phyloP scores from a whole-genome alignment of 1,139 yeast species.

The Suhomyces bolitotheri region DNA sequence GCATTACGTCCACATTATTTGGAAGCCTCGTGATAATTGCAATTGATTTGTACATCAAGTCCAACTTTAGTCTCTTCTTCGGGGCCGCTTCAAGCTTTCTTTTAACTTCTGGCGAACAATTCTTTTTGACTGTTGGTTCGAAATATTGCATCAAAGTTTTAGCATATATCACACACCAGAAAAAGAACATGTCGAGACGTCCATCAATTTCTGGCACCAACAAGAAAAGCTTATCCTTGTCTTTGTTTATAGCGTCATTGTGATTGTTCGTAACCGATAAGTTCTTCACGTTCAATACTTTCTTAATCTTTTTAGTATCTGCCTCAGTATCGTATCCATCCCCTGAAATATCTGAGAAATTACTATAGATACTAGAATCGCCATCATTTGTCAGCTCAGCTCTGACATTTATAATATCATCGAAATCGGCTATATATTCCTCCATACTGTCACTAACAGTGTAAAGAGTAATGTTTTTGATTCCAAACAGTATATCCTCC shows the following conservation, averaged over 20 bases:
- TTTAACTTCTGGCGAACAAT: constrained; percentile 31
- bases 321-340: constrained; percentile 17
- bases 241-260: constrained; percentile 20
- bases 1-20: constrained; percentile 48
- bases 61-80: constrained; percentile 30
- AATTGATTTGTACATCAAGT: constrained; percentile 40
- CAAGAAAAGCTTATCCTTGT: constrained; percentile 30
- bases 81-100: constrained; percentile 24
- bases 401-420: constrained; percentile 23
- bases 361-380: constrained; percentile 36
- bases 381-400: constrained; percentile 29
- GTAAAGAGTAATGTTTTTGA: constrained; percentile 31
- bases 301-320: constrained; percentile 32
- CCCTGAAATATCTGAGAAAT: constrained; percentile 19
- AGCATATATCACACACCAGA: constrained; percentile 48
- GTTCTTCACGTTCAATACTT: constrained; percentile 34
- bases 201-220: constrained; percentile 42
- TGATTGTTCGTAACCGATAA: constrained; percentile 26
- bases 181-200: constrained; percentile 41
- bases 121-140: constrained; percentile 35
- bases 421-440: constrained; percentile 41
- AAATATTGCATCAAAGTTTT: constrained; percentile 35
- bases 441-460: constrained; percentile 43
- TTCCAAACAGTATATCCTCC: constrained; percentile 21
- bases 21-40: constrained; percentile 53